Base-by-base conservation (phyloP, 2,329 filamentous ascomycete species). In the Niveomyces coronatus region DNA sequence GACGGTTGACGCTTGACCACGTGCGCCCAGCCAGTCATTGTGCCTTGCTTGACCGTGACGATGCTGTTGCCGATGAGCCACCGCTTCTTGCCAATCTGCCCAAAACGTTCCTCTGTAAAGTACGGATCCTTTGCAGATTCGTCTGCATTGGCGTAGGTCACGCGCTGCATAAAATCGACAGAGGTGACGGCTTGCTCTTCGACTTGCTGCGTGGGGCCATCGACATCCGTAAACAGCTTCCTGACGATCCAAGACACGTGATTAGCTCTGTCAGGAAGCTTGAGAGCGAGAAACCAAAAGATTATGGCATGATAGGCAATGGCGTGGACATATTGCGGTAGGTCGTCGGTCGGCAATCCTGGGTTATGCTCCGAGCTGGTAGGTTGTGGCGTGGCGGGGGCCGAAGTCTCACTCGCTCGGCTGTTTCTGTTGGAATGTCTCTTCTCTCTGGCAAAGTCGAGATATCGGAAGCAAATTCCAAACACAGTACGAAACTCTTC, bases 401-500 rank as follows among this genome's bases (percentile, higher is more conserved):
- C 60, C 9, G 56, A 49, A 8, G 59, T 53, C 31, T 74, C 70
- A 49, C 65, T 65, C 14, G 53, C 48, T 26, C 64, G 58, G 49
- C 63, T 71, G 43, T 57, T 62, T 31, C 68, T 62, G 34, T 63
- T 65, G 28, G 61, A 57, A 35, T 65, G 64, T 43, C 68, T 70
- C 52, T 70, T 73, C 41, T 89, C 85, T 45, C 86, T 72, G 1
- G 88, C 85, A 43, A 88, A 89, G 49, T 96, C 85, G 27, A 98
- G 67, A 55, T 95, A 96, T 37, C 87, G 79, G 57, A 94, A 87
- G 53, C 87, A 95, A 32, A 98, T 93, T 9, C 85, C 91, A 55
- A 98, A 96, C 1, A 96, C 85, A 38, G 85, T 87, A 45, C 85
- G 84, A 58, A 89, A 95, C 52, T 96, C 88, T 29, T 94, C 86